phyloP scores from a whole-genome alignment of 2,329 filamentous ascomycete genomes.

The Echinosphaeria canescens region DNA sequence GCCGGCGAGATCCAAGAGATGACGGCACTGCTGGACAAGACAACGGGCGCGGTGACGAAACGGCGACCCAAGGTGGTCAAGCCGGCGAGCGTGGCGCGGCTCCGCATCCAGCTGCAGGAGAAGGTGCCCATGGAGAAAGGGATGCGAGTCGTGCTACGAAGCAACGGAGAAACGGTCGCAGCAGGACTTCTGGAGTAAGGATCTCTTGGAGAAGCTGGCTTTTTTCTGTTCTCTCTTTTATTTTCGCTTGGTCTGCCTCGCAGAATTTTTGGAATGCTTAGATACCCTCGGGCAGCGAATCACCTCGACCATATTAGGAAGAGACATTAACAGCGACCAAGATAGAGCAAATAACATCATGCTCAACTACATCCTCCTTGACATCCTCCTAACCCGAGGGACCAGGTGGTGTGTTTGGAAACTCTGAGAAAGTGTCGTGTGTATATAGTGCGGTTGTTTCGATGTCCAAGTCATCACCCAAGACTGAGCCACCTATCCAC shows the following conservation, averaged over 20 bases:
- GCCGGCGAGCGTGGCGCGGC: slow-evolving; percentile 54
- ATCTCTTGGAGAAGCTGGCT: no score
- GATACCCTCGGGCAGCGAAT: no score
- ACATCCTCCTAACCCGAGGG: no score
- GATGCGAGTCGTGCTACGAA: slow-evolving; percentile 60
- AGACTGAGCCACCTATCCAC: no score
- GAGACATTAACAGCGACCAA: no score
- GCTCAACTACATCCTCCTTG: no score
- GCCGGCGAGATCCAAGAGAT: slow-evolving; percentile 55
- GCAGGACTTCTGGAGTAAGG: slow-evolving; percentile 61
- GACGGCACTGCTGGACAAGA: slow-evolving; percentile 57
- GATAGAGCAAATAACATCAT: no score
- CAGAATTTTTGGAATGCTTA: slow-evolving; percentile 7
- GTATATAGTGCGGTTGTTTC: no score
- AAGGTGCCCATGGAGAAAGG: slow-evolving; percentile 65
- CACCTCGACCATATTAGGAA: no score
- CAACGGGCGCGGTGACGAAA: slow-evolving; percentile 51
- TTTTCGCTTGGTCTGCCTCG: slow-evolving; percentile 2
- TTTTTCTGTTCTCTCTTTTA: slow-evolving; percentile 2
- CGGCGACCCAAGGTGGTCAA: slow-evolving; percentile 73
- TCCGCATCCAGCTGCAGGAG: slow-evolving; percentile 51
- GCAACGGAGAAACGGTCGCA: slow-evolving; percentile 65
- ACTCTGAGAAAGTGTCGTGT: no score
- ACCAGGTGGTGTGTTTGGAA: no score
- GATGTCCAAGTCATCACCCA: no score